These are phyloP conservation scores for Metarhizium humberi DNA, from an alignment of 2,329 filamentous ascomycete species.

Conservation along the genomic window DNA sequence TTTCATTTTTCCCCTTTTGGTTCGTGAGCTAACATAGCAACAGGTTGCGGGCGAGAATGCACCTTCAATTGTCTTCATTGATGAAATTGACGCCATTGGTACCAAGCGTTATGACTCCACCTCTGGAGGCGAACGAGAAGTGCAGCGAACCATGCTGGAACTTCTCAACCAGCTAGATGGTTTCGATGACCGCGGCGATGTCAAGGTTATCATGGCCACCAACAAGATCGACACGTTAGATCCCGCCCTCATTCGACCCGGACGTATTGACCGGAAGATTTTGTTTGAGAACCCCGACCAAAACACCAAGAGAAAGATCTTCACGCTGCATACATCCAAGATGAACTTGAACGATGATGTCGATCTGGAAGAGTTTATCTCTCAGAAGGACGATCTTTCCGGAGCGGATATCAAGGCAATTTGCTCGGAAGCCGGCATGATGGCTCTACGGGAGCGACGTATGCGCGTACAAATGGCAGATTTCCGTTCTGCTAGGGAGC, in stretches of 20 bases:
- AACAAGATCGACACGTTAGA: constrained; percentile 99
- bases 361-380: constrained; percentile 98
- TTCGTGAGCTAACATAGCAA: constrained; percentile 3
- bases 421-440: constrained; percentile 90
- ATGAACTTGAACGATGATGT: constrained; percentile 96
- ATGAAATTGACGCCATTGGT: constrained; percentile 97
- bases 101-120: constrained; percentile 98
- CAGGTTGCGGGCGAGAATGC: constrained; percentile 90
- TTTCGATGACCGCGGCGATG: constrained; percentile 96
- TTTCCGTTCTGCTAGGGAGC: constrained; percentile 85
- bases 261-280: constrained; percentile 98
- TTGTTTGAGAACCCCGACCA: constrained; percentile 61
- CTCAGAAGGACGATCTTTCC: constrained; percentile 93
- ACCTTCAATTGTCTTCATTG: constrained; percentile 96
- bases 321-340: constrained; percentile 95
- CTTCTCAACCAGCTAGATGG: constrained; percentile 96
- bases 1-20: too few species aligned
- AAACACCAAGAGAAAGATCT: constrained; percentile 96
- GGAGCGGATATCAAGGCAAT: constrained; percentile 99
- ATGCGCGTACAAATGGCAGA: constrained; percentile 99
- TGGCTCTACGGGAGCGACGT: constrained; percentile 86
- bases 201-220: constrained; percentile 99
- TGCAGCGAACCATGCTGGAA: constrained; percentile 97
- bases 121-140: constrained; percentile 91
- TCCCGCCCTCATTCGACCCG: constrained; percentile 89